Evolutionary conservation across 2,329 filamentous ascomycete species (phyloP).

Genomic region (Ophiostoma perfectum): DNA sequence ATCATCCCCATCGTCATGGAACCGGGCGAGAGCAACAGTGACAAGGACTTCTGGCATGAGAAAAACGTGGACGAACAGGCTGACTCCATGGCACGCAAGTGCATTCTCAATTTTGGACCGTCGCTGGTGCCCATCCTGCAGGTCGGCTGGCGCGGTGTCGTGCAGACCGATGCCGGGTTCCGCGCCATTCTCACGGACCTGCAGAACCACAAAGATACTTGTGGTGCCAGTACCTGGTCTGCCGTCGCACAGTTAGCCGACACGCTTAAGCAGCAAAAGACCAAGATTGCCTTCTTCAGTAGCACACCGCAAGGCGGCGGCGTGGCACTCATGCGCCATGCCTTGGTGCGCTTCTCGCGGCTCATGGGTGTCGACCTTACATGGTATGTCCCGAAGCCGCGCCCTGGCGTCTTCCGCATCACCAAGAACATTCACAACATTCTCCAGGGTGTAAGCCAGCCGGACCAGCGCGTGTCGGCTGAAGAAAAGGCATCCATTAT

Average conservation of each 20-base stretch:
- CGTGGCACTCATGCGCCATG: conserved; percentile 76
- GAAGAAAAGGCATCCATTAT: conserved; percentile 59
- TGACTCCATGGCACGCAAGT: conserved; percentile 75
- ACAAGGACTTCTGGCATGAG: conserved; percentile 41
- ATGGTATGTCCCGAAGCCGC: conserved; percentile 79
- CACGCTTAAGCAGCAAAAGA: conserved; percentile 57
- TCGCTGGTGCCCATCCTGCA: conserved; percentile 63
- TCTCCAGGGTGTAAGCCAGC: conserved; percentile 68
- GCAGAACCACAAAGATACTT: conserved; percentile 56
- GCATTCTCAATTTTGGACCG: conserved; percentile 70
- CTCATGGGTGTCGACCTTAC: conserved; percentile 62
- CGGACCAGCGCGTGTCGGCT: conserved; percentile 57
- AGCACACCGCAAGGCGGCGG: conserved; percentile 77
- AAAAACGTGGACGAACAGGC: conserved; percentile 73
- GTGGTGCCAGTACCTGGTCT: conserved; percentile 58
- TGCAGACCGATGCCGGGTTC: conserved; percentile 65
- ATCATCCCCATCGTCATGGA: conserved; percentile 65
- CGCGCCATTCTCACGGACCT: conserved; percentile 54
- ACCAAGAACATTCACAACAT: conserved; percentile 89
- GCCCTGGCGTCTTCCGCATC: conserved; percentile 72
- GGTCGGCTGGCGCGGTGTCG: conserved; percentile 61
- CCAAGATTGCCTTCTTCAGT: conserved; percentile 72
- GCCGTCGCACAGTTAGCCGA: conserved; percentile 58
- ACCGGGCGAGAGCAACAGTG: conserved; percentile 39
- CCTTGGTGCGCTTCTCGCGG: conserved; percentile 65